Evolutionary conservation across 2,329 filamentous ascomycete genomes (phyloP).

Genomic region (Xylaria sp.): DNA sequence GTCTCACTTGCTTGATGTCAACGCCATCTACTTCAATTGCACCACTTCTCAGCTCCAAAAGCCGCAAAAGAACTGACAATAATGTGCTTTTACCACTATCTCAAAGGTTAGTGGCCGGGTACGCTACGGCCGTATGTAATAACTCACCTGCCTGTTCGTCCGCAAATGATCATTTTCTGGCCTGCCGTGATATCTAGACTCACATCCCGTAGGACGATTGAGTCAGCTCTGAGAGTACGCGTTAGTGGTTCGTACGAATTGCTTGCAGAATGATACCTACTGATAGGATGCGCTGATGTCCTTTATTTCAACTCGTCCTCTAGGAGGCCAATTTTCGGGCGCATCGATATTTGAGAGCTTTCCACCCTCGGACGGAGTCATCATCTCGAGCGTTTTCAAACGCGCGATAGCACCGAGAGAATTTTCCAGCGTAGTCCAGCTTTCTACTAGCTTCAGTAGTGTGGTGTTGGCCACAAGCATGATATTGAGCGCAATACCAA

Average conservation of each 20-base stretch:
- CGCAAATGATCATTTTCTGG: conserved; percentile 57
- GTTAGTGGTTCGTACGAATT: background rate
- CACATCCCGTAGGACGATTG: conserved; percentile 35
- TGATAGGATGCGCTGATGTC: conserved; percentile 41
- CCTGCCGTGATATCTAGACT: conserved; percentile 45
- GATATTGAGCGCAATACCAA: conserved; percentile 46
- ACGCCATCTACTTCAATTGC: conserved; percentile 40
- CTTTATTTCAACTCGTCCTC: conserved; percentile 36
- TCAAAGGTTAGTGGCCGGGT: too few species aligned
- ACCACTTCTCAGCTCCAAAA: conserved; percentile 38
- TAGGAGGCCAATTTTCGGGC: conserved; percentile 37
- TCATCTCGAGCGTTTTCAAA: conserved; percentile 39
- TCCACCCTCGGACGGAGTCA: conserved; percentile 31
- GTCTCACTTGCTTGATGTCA: conserved; percentile 33
- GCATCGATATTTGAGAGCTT: background rate
- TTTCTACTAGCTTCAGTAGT: conserved; percentile 41
- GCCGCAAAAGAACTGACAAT: conserved; percentile 27
- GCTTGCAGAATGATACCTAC: conserved; percentile 18
- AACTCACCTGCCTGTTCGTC: conserved; percentile 57
- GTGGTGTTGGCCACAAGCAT: conserved; percentile 45
- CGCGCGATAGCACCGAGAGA: conserved; percentile 45
- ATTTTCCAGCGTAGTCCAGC: conserved; percentile 45
- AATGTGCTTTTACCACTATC: conserved; percentile 48
- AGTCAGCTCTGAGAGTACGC: conserved; percentile 17
- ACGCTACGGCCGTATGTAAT: too few species aligned